phyloP scores from a whole-genome alignment of 306 rosid species.

The Comarum palustre region DNA sequence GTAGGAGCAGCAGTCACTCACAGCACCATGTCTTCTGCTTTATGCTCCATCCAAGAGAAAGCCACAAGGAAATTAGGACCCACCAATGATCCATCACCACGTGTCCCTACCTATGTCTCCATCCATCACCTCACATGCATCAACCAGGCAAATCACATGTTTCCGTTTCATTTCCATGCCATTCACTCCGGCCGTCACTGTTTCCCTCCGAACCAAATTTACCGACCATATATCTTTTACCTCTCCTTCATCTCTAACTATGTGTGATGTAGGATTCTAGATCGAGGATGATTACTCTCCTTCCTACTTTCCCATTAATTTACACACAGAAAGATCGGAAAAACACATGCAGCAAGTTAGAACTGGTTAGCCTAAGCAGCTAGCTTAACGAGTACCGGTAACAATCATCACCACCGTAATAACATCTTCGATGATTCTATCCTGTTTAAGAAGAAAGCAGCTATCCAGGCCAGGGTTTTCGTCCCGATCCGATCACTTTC shows the following conservation, averaged over 20 bases:
- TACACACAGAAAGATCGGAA: not conserved
- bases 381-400: not conserved
- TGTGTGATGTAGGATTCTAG: too few relatives aligned
- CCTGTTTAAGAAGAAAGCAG: not conserved
- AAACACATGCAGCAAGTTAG: not conserved
- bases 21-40: constrained; percentile 21
- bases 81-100: constrained; percentile 25
- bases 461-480: not conserved
- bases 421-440: not conserved
- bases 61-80: constrained; percentile 22
- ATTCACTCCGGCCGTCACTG: not conserved
- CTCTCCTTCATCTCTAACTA: too few relatives aligned
- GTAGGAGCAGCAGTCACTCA: constrained; percentile 1
- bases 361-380: not conserved
- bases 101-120: constrained; percentile 26
- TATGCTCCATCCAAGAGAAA: constrained; percentile 24
- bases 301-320: not conserved
- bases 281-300: too few relatives aligned
- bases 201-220: not conserved
- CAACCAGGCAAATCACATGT: constrained; percentile 34
- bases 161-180: not conserved
- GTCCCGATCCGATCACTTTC: not conserved
- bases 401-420: not conserved
- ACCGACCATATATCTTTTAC: too few relatives aligned
- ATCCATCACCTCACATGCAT: constrained; percentile 40